These are phyloP conservation scores for Candida orba DNA, from an alignment of 805 yeast species.

Conservation along the genomic window DNA sequence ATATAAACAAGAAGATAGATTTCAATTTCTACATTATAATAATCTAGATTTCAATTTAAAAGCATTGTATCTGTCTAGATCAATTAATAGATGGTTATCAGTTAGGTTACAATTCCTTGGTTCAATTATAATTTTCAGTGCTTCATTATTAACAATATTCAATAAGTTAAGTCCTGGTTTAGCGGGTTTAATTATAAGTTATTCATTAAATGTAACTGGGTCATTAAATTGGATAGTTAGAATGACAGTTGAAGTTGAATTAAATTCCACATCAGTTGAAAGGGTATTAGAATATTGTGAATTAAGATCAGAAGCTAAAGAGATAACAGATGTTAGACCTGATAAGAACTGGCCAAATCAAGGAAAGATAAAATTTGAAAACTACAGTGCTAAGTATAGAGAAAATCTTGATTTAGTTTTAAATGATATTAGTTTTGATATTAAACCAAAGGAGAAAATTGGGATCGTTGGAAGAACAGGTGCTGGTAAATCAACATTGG, in stretches of 20 bases:
- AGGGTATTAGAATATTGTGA: constrained; percentile 55
- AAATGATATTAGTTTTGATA: constrained; percentile 36
- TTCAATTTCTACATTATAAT: constrained; percentile 49
- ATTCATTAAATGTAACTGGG: constrained; percentile 49
- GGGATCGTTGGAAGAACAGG: constrained; percentile 79
- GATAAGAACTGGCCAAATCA: constrained; percentile 45
- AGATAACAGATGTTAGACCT: constrained; percentile 41
- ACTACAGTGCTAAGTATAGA: constrained; percentile 54
- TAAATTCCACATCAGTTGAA: constrained; percentile 60
- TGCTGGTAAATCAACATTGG: constrained; percentile 63
- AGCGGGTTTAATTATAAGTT: constrained; percentile 60
- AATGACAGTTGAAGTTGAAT: constrained; percentile 55
- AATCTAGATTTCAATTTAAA: constrained; percentile 77
- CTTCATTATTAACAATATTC: constrained; percentile 41
- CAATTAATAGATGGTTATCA: constrained; percentile 61
- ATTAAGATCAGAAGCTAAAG: constrained; percentile 39
- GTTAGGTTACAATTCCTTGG: constrained; percentile 57
- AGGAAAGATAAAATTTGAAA: constrained; percentile 42
- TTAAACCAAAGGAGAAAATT: constrained; percentile 51
- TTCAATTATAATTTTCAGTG: constrained; percentile 42
- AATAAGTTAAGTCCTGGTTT: constrained; percentile 48
- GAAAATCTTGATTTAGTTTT: constrained; percentile 54
- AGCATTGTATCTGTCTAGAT: constrained; percentile 58
- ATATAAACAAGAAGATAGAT: constrained; percentile 58
- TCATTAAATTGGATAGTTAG: constrained; percentile 51